phyloP scores from a whole-genome alignment of 352 stramenopile genomes.

The Pythium rhizo-oryzae region DNA sequence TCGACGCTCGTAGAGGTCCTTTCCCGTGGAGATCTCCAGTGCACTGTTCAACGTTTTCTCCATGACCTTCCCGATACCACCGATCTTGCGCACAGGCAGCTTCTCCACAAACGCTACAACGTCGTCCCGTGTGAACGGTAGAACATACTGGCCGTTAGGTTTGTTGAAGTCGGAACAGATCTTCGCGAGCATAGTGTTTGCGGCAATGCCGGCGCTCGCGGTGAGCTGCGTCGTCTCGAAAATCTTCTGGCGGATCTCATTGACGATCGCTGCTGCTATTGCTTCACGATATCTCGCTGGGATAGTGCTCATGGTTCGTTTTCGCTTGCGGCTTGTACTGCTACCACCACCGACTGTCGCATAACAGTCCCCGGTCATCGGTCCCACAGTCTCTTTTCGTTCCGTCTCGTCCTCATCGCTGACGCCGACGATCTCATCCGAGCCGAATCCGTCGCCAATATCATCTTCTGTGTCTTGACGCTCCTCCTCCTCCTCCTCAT shows the following conservation, averaged over 20 bases:
- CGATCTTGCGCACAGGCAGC: conserved; percentile 92
- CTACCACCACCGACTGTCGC: not conserved
- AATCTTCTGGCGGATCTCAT: conserved; percentile 87
- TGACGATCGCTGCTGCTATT: conserved; percentile 66
- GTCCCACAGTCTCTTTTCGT: too few relatives aligned
- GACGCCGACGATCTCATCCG: not conserved
- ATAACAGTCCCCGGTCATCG: not conserved
- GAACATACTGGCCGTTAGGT: conserved; percentile 94
- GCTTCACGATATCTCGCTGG: conserved; percentile 28
- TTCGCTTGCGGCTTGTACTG: conserved; percentile 1
- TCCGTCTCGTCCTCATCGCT: not conserved
- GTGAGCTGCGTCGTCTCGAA: conserved; percentile 90
- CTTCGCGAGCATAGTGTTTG: conserved; percentile 95
- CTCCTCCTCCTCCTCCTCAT: conserved; percentile 13
- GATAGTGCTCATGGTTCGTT: conserved; percentile 9
- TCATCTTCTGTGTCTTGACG: not conserved
- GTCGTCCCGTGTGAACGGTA: conserved; percentile 72
- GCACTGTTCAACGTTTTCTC: conserved; percentile 89
- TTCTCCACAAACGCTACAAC: conserved; percentile 89
- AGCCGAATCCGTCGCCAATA: not conserved
- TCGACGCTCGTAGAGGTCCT: conserved; percentile 72
- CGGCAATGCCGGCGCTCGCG: conserved; percentile 92
- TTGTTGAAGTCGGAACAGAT: conserved; percentile 97
- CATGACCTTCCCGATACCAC: conserved; percentile 95
- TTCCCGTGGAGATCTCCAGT: conserved; percentile 83